Conservation (phyloP, 2,329 filamentous ascomycete species). For the Thielaviopsis punctulata region DNA sequence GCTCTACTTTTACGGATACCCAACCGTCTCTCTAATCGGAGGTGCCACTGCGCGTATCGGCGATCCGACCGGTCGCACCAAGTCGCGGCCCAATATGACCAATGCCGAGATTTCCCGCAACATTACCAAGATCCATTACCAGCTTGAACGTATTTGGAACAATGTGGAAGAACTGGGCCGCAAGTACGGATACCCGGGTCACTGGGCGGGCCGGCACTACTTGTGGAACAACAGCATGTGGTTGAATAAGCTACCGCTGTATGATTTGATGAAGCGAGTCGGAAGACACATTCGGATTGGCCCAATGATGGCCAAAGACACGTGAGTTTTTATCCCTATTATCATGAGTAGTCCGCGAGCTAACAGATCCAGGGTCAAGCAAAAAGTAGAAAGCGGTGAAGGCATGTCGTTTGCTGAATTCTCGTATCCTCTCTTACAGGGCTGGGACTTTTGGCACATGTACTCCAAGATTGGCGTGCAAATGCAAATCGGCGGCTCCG, state of each 20-base stretch:
- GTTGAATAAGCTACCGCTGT: constrained; percentile 54
- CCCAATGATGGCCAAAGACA: constrained; percentile 75
- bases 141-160: constrained; percentile 54
- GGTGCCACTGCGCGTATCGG: constrained; percentile 64
- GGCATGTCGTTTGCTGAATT: constrained; percentile 95
- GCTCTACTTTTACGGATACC: constrained; percentile 62
- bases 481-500: constrained; percentile 84
- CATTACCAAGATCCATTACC: constrained; percentile 48
- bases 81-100: constrained; percentile 37
- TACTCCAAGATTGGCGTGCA: constrained; percentile 50
- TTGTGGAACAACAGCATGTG: constrained; percentile 72
- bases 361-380: constrained; percentile 43
- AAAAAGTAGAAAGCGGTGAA: constrained; percentile 65
- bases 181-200: constrained; percentile 45
- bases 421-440: constrained; percentile 80
- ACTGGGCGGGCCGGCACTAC: constrained; percentile 48
- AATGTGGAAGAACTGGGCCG: constrained; percentile 52
- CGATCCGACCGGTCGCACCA: constrained; percentile 56
- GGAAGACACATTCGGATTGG: constrained; percentile 63
- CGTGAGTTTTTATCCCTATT: constrained; percentile 36
- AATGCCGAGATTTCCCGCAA: constrained; percentile 42
- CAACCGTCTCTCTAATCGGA: constrained; percentile 49
- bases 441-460: constrained; percentile 92
- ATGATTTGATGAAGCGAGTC: constrained; percentile 59
- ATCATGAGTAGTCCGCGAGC: background rate